Percentiles rank a stretch among this genome's conserved stretches.
Evolutionary conservation across 139 green algal genomes (phyloP).

Genomic region (Chlamydomonas sp.): DNA sequence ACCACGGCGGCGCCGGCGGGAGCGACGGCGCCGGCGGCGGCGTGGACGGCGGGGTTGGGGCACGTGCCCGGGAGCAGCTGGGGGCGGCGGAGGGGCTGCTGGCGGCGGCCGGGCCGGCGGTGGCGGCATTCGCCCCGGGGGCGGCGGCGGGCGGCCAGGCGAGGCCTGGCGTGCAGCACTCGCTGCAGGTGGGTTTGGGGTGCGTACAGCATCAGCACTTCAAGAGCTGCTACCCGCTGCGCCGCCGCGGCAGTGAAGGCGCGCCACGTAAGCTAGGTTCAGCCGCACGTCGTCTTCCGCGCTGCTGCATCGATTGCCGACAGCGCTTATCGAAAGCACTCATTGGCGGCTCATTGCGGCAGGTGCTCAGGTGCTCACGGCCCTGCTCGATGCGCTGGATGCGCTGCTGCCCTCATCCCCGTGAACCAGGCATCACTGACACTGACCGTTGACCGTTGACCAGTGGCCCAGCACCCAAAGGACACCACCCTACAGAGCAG

Average conservation of each 20-base stretch:
- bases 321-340: too few relatives aligned
- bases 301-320: too few relatives aligned
- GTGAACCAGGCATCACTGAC: not conserved
- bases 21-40: not conserved
- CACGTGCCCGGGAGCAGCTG: conserved; percentile 22
- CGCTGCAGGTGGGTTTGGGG: not conserved
- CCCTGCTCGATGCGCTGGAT: conserved; percentile 18
- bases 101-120: not conserved
- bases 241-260: too few relatives aligned
- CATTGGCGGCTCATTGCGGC: too few relatives aligned
- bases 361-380: not conserved
- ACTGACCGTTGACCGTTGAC: too few relatives aligned
- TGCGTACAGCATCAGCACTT: too few relatives aligned
- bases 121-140: not conserved
- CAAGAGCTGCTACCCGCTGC: too few relatives aligned
- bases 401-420: not conserved
- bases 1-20: not conserved
- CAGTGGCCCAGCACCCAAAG: too few relatives aligned
- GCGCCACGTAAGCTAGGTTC: too few relatives aligned
- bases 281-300: too few relatives aligned
- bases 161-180: not conserved
- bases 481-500: too few relatives aligned
- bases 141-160: not conserved
- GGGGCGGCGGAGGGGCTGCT: conserved; percentile 18
- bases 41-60: conserved; percentile 21